Evolutionary conservation across 2,329 filamentous ascomycete species (phyloP), one percentile per base, ranked within the genome.

Genomic region (Cercospora zeae-maydis): DNA sequence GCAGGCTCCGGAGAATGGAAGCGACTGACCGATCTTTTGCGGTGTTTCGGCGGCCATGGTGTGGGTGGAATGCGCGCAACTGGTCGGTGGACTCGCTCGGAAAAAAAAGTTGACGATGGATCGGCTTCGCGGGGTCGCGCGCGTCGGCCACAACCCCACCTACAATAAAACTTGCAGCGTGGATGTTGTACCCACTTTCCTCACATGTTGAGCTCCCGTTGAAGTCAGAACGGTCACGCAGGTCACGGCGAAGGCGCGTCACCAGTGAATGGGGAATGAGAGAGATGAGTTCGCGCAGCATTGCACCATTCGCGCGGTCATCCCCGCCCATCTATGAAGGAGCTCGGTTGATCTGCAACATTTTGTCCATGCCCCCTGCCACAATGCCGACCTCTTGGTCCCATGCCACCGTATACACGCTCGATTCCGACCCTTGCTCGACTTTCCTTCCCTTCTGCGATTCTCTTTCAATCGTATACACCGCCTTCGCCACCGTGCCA

Each of bases 361-460:
- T 88, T 80, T 95, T 96, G 75, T 99, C 95, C 83, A 98, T 93
- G 14, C 93, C 92, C 47, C 83, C 92, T 72, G 91, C 96, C 49
- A 97, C 89, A 74, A 99, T 93, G 1, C 95, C 96, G 73, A 96
- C 86, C 6, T 87, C 85, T 75, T 83, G 81, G 76, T 97, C 91
- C 95, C 95, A 99, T 63, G 82, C 84, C 4, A 98, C 90, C 34
- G 86, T 85, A 76, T 98, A 91, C 54, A 99, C 92, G 83, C 98
- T 98, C 66, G 88, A 86, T 24, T 92, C 92, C 63, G 95, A 91
- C 1, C 93, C 93, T 7, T 64, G 63, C 86, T 88, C 42, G 82
- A 83, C 73, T 84, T 68, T 85, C 72, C 85, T 86, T 24, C 72
- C 80, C 74, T 86, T 85, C 65, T 84, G 80, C 75, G 87, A 89